Percentiles rank a stretch among this genome's conserved stretches.
phyloP scores from a whole-genome alignment of 345 rosid genomes.

The Eucalyptus cloeziana region DNA sequence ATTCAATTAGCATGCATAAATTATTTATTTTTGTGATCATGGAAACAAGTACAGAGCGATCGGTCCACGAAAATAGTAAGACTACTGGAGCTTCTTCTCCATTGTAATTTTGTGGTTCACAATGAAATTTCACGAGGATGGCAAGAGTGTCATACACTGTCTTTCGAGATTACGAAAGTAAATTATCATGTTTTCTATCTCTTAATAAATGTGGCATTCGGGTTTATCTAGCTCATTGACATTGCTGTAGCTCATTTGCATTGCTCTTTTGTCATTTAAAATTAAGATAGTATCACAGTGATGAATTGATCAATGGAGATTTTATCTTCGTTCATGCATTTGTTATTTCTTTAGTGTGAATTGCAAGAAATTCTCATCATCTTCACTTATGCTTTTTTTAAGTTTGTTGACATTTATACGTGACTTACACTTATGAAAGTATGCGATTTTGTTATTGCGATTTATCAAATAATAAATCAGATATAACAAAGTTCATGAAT shows the following conservation, averaged over 20 bases:
- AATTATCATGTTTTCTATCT: background rate
- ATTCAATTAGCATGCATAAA: background rate
- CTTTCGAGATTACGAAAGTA: background rate
- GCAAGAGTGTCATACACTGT: fast-evolving
- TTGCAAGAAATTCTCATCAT: background rate
- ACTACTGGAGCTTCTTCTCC: background rate
- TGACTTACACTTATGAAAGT: background rate
- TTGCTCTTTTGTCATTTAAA: background rate
- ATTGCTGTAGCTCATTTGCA: background rate
- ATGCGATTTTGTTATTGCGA: fast-evolving
- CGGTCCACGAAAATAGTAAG: background rate
- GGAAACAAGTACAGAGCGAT: fast-evolving
- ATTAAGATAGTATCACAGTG: background rate
- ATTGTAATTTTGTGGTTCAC: background rate
- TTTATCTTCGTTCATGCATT: no score
- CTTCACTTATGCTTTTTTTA: background rate
- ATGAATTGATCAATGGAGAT: background rate
- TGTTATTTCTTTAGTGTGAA: no score
- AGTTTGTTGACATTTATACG: no score
- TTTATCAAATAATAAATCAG: background rate
- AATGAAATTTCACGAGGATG: fast-evolving
- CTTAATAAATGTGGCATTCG: background rate
- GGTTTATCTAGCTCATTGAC: background rate
- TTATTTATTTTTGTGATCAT: background rate
- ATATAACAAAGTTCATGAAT: background rate